Conservation (phyloP, 176 grass and related monocot species). For the Oryza meyeriana region DNA sequence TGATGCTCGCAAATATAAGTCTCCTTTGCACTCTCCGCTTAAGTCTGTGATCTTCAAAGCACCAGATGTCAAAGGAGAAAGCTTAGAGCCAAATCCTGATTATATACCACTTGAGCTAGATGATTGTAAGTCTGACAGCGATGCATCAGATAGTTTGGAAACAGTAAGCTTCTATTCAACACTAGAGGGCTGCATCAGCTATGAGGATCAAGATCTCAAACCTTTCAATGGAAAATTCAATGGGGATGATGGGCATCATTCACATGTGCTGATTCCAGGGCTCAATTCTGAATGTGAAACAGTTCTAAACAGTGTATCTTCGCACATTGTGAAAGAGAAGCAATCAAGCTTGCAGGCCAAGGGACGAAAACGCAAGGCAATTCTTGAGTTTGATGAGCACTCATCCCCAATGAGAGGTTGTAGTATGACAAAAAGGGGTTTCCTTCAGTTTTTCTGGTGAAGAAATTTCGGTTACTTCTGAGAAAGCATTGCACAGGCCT, state of each 20-base stretch:
- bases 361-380: conserved; percentile 29
- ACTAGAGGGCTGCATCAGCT: conserved; percentile 11
- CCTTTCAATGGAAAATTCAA: conserved; percentile 18
- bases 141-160: conserved; percentile 19
- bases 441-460: conserved; percentile 34
- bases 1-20: conserved; percentile 16
- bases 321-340: conserved; percentile 33
- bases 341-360: conserved; percentile 32
- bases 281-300: conserved; percentile 31
- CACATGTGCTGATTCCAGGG: conserved; percentile 27
- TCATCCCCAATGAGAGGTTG: conserved; percentile 10
- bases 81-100: conserved; percentile 33
- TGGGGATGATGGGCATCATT: conserved; percentile 11
- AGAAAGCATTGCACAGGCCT: conserved; percentile 22
- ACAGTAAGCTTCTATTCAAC: conserved; percentile 32
- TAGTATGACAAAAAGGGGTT: conserved; percentile 15
- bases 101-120: conserved; percentile 49
- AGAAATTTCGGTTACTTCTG: conserved; percentile 11
- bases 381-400: conserved; percentile 18
- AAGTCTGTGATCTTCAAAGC: conserved; percentile 34
- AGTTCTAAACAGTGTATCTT: conserved; percentile 17
- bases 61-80: conserved; percentile 28
- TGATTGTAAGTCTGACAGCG: conserved; percentile 35
- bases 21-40: background rate
- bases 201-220: conserved; percentile 36